phyloP scores from a whole-genome alignment of 345 rosid genomes.

The Isatis tinctoria region DNA sequence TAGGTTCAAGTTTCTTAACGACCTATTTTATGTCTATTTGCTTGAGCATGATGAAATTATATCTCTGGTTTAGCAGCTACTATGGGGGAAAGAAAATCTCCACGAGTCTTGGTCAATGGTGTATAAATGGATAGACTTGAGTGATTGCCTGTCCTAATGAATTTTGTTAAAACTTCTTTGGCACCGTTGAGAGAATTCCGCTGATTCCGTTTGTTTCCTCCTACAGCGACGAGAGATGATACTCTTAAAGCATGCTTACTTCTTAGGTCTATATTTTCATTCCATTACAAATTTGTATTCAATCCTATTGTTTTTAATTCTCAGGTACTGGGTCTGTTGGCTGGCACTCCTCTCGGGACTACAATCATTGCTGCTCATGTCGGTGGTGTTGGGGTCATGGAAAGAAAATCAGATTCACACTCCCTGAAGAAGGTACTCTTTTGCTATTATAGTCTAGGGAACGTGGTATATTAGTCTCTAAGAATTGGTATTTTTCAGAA shows the following conservation, averaged over 20 bases:
- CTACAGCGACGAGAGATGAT: constrained; percentile 94
- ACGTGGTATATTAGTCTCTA: not conserved
- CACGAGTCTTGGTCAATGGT: constrained; percentile 94
- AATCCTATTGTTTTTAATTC: no score
- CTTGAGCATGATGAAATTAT: not conserved
- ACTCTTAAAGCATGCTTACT: constrained; percentile 25
- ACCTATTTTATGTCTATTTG: not conserved
- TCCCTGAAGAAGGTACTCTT: constrained; percentile 47
- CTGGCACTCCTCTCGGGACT: constrained; percentile 86
- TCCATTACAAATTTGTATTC: not conserved
- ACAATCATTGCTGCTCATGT: constrained; percentile 98
- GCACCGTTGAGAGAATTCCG: not conserved
- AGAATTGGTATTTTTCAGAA: constrained; percentile 32
- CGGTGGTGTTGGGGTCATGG: constrained; percentile 97
- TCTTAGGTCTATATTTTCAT: not conserved
- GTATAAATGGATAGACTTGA: constrained; percentile 97
- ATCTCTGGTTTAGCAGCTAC: constrained; percentile 53
- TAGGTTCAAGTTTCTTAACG: constrained; percentile 9
- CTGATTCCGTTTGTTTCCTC: constrained; percentile 14
- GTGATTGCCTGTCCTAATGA: constrained; percentile 97
- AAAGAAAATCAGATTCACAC: constrained; percentile 51
- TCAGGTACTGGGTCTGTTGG: constrained; percentile 75
- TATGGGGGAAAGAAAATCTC: constrained; percentile 97
- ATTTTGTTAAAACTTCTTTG: constrained; percentile 30
- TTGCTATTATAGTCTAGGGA: not conserved